Percentiles rank a stretch among this genome's conserved stretches.
These are phyloP conservation scores for Beauveria australis DNA, from an alignment of 2,329 filamentous ascomycete species.

Conservation along the genomic window DNA sequence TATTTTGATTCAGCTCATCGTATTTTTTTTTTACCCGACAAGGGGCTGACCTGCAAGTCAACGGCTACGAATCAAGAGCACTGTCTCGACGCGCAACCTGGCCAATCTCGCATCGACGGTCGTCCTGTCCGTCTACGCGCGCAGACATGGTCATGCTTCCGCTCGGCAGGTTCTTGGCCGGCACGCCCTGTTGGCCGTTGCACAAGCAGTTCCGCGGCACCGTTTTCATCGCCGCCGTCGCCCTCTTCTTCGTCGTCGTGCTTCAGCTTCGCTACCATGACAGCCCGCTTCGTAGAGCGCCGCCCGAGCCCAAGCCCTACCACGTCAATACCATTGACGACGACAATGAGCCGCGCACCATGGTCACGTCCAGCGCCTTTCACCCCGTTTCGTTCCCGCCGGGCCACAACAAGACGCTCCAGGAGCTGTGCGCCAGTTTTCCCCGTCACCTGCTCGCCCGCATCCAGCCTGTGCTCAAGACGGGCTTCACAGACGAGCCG, in stretches of 20 bases:
- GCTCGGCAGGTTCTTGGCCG: neutral
- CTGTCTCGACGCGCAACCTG: too few relatives aligned
- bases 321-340: neutral
- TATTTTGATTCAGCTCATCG: too few relatives aligned
- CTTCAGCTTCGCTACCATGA: neutral
- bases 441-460: constrained; percentile 17
- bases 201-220: neutral
- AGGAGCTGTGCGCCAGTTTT: constrained; percentile 22
- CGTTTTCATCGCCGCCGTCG: neutral
- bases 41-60: too few relatives aligned
- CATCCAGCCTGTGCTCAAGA: constrained; percentile 36
- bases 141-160: neutral
- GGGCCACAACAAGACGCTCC: constrained; percentile 14
- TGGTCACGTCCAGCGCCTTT: neutral
- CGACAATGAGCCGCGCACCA: neutral
- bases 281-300: neutral
- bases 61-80: too few relatives aligned
- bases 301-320: neutral
- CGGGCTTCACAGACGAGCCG: constrained; percentile 14
- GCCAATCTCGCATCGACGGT: too few relatives aligned
- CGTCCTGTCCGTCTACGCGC: too few relatives aligned
- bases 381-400: constrained; percentile 17
- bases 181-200: neutral
- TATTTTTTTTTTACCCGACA: too few relatives aligned
- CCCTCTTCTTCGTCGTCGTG: neutral